phyloP scores from a whole-genome alignment of 306 rosid species.

The apple (Malus domestica) region ASM211411v1 NC_041791.1:19316501-19317000 shows the following conservation, averaged over 20 bases:
- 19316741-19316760: conserved; percentile 98
- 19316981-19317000: not conserved
- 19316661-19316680: conserved; percentile 67
- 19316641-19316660: conserved; percentile 76
- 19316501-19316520: conserved; percentile 40
- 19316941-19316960: not conserved
- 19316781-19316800: conserved; percentile 43
- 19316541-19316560: conserved; percentile 78
- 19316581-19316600: conserved; percentile 86
- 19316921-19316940: not conserved
- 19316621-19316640: conserved; percentile 83
- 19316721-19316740: conserved; percentile 86
- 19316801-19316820: not conserved
- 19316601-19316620: conserved; percentile 89
- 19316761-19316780: conserved; percentile 84
- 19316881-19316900: not conserved
- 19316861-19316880: not conserved
- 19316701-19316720: conserved; percentile 71
- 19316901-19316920: not conserved
- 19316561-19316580: conserved; percentile 96
- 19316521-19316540: conserved; percentile 81
- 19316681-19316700: conserved; percentile 80
- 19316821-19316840: not conserved
- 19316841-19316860: not conserved
- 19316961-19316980: not conserved